phyloP scores from a whole-genome alignment of 2,329 filamentous ascomycete genomes.

The Rutstroemia sydowiana region DNA sequence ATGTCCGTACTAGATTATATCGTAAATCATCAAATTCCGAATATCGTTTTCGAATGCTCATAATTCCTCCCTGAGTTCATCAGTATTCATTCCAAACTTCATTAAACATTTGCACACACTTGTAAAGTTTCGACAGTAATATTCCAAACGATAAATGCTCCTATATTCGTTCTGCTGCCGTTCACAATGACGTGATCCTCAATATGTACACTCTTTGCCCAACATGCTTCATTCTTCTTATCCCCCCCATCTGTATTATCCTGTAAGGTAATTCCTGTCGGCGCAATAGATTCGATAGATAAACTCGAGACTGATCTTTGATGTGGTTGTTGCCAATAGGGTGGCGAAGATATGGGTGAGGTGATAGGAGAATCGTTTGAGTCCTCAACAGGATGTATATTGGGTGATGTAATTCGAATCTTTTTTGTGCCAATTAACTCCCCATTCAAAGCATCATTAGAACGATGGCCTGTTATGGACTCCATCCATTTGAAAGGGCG shows the following conservation, averaged over 20 bases:
- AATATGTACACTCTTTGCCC: conserved; percentile 57
- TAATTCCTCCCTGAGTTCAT: conserved; percentile 44
- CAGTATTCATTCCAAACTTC: background rate
- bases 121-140: conserved; percentile 80
- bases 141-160: conserved; percentile 95
- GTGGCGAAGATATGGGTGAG: conserved; percentile 31
- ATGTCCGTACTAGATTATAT: conserved; percentile 64
- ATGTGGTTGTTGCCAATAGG: conserved; percentile 34
- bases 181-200: conserved; percentile 47
- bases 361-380: conserved; percentile 6
- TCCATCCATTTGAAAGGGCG: conserved; percentile 24
- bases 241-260: conserved; percentile 46
- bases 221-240: conserved; percentile 50
- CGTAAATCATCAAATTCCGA: conserved; percentile 89
- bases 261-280: conserved; percentile 51
- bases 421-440: conserved; percentile 5
- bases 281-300: conserved; percentile 41
- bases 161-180: conserved; percentile 34
- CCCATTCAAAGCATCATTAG: conserved; percentile 15
- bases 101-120: conserved; percentile 42
- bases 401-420: background rate
- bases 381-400: background rate
- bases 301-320: conserved; percentile 33
- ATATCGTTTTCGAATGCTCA: conserved; percentile 67
- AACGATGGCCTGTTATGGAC: conserved; percentile 11